Conservation (phyloP, 768 basidiomycete genomes). For the Leucosporidium yakuticum region DNA sequence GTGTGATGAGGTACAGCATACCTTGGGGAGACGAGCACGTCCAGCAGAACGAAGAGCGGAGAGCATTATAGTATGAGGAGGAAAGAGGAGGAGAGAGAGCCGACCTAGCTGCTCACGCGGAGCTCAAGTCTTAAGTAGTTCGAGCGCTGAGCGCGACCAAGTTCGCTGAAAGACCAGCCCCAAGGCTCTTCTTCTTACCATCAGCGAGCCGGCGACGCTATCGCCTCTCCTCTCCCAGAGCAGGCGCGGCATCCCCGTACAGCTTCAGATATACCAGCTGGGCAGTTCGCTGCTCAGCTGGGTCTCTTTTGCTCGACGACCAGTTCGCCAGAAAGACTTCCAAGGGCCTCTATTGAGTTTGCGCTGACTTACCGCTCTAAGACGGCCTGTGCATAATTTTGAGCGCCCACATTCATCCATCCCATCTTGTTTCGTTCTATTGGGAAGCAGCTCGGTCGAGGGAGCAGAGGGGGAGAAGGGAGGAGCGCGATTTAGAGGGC, state of each 20-base stretch:
- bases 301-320: conserved; percentile 9
- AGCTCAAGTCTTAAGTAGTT: not conserved
- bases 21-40: conserved; percentile 21
- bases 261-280: not conserved
- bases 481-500: too few relatives aligned
- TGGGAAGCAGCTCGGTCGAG: too few relatives aligned
- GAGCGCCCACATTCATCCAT: not conserved
- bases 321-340: conserved; percentile 7
- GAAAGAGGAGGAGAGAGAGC: not conserved
- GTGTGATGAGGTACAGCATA: not conserved
- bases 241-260: not conserved
- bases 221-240: not conserved
- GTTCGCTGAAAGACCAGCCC: too few relatives aligned
- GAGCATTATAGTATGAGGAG: conserved; percentile 15
- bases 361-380: not conserved
- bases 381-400: conserved; percentile 1
- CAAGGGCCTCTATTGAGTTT: conserved; percentile 24
- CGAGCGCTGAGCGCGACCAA: not conserved
- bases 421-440: too few relatives aligned
- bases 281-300: not conserved
- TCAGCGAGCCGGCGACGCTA: not conserved
- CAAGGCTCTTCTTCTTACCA: not conserved
- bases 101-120: too few relatives aligned
- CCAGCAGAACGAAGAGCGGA: conserved; percentile 23
- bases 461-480: too few relatives aligned